Percentiles rank a stretch among this genome's conserved stretches.
These are phyloP conservation scores for Fragilaria crotonensis DNA, from an alignment of 108 stramenopile genomes.

Conservation along the genomic window DNA sequence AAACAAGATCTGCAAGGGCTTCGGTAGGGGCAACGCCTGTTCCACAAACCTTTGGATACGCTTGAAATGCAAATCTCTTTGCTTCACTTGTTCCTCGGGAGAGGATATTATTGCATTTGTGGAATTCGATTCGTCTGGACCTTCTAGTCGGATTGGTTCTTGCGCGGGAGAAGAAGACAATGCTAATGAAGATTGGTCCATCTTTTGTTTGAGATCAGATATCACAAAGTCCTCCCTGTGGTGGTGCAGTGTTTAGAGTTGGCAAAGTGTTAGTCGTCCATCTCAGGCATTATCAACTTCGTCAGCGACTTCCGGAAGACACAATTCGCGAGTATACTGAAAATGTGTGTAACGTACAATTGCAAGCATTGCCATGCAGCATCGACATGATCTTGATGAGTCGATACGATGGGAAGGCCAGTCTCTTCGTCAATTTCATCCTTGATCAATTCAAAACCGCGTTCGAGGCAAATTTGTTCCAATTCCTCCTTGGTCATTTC, in stretches of 20 bases:
- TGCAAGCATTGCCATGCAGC: slow-evolving; percentile 81
- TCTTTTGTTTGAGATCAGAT: too few relatives aligned
- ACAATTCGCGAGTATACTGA: neutral
- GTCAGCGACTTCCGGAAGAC: neutral
- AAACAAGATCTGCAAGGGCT: neutral
- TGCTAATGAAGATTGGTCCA: too few relatives aligned
- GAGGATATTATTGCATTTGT: too few relatives aligned
- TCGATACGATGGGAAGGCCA: slow-evolving; percentile 24
- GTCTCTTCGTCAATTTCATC: slow-evolving; percentile 31
- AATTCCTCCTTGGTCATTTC: slow-evolving; percentile 60
- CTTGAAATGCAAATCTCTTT: too few relatives aligned
- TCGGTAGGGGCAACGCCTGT: neutral
- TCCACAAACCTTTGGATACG: too few relatives aligned
- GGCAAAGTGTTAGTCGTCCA: neutral
- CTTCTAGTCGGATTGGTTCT: too few relatives aligned
- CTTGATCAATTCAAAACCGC: slow-evolving; percentile 68
- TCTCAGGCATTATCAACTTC: neutral
- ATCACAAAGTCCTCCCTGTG: neutral
- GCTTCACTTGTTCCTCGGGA: too few relatives aligned
- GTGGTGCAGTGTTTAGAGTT: neutral
- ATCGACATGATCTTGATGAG: slow-evolving; percentile 72
- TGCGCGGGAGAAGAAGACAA: too few relatives aligned
- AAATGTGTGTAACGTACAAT: slow-evolving; percentile 35
- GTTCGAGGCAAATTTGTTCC: slow-evolving; percentile 57
- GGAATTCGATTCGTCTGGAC: too few relatives aligned